Conservation (phyloP, 2,329 filamentous ascomycete genomes). For the Xylaria sp. region DNA sequence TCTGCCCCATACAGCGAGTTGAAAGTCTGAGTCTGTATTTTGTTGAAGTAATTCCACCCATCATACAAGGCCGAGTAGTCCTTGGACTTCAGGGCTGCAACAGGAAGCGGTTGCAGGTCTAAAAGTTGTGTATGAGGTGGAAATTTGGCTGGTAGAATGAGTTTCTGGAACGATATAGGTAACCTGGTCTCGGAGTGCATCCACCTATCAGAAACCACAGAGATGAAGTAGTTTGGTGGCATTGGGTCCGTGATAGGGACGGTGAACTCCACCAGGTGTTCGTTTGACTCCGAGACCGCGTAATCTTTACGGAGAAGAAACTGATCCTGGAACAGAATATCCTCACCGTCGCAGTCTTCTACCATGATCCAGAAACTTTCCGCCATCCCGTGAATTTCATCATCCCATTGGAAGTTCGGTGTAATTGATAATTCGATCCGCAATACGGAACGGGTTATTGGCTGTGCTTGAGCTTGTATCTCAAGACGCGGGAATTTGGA, state of each 20-base stretch:
- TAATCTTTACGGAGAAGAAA: slow-evolving; percentile 92
- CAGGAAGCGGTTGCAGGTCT: slow-evolving; percentile 88
- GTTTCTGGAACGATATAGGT: slow-evolving; percentile 91
- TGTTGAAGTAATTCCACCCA: slow-evolving; percentile 89
- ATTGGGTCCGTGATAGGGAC: slow-evolving; percentile 96
- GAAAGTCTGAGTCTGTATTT: slow-evolving; percentile 96
- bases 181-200: slow-evolving; percentile 97
- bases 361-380: slow-evolving; percentile 98
- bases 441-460: slow-evolving; percentile 91
- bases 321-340: slow-evolving; percentile 92
- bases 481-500: slow-evolving; percentile 93
- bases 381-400: slow-evolving; percentile 80
- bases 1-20: slow-evolving; percentile 90
- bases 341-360: slow-evolving; percentile 96
- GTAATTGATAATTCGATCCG: slow-evolving; percentile 88
- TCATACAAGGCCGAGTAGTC: slow-evolving; percentile 85
- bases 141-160: slow-evolving; percentile 94
- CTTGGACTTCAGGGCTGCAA: slow-evolving; percentile 84
- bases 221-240: slow-evolving; percentile 98
- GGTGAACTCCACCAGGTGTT: slow-evolving; percentile 94
- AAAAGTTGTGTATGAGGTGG: slow-evolving; percentile 90
- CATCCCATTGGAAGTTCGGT: slow-evolving; percentile 96
- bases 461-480: slow-evolving; percentile 91
- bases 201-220: slow-evolving; percentile 92
- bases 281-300: slow-evolving; percentile 81